A percentile compares a stretch with the other conserved stretches of the same genome.
These are phyloP conservation scores for Casuarina cunninghamiana DNA, from an alignment of 306 rosid genomes.

Conservation along the genomic window DNA sequence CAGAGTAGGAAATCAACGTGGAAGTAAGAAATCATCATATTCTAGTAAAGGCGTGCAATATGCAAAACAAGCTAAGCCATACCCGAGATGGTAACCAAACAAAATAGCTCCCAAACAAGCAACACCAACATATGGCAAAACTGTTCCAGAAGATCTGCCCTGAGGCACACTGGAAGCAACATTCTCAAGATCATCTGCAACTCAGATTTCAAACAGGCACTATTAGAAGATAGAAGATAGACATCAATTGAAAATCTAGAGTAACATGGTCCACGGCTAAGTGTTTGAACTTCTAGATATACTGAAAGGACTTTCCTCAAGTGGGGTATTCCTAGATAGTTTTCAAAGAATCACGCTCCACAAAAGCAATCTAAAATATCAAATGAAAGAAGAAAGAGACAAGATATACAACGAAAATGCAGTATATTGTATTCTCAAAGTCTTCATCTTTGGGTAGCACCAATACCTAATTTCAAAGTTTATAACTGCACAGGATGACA, in stretches of 20 bases:
- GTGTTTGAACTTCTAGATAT: slow-evolving; percentile 5
- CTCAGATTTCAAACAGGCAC: slow-evolving; percentile 5
- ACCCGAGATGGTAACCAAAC: slow-evolving; percentile 99
- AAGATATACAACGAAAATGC: neutral
- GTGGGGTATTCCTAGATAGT: slow-evolving; percentile 1
- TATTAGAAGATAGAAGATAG: slow-evolving; percentile 20
- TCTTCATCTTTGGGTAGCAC: neutral
- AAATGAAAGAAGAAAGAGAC: neutral
- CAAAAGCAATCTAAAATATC: neutral
- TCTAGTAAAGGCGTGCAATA: slow-evolving; percentile 13
- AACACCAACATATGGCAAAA: slow-evolving; percentile 86
- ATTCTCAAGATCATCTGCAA: slow-evolving; percentile 74
- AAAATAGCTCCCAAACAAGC: slow-evolving; percentile 95
- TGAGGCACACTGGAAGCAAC: slow-evolving; percentile 45
- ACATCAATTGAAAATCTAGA: slow-evolving; percentile 11
- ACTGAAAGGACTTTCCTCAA: slow-evolving; percentile 6
- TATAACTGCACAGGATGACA: neutral
- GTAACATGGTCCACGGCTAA: slow-evolving; percentile 6
- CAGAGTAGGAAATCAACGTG: neutral
- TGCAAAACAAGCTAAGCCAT: slow-evolving; percentile 19
- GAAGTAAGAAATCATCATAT: slow-evolving; percentile 11
- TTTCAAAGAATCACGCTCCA: slow-evolving; percentile 1
- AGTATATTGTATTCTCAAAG: neutral
- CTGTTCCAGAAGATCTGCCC: slow-evolving; percentile 76
- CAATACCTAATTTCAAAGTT: neutral